Evolutionary conservation across 1,139 yeast species (phyloP).

Genomic region (Pichia sp.): DNA sequence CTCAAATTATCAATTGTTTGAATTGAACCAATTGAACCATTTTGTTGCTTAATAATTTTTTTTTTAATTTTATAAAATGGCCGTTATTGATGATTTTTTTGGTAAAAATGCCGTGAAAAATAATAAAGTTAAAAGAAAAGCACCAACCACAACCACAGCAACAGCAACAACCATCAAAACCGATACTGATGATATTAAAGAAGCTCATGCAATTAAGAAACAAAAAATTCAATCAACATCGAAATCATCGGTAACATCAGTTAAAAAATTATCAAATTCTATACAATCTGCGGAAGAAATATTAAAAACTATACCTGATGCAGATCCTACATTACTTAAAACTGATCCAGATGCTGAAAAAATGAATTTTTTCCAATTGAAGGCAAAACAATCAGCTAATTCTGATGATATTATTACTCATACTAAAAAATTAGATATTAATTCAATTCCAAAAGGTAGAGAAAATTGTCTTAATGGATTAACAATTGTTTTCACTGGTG

Average conservation of each 20-base stretch:
- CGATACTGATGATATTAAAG: no score
- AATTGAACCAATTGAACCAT: no score
- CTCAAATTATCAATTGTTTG: no score
- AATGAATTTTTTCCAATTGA: conserved; percentile 48
- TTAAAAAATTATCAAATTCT: not conserved
- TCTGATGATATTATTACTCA: no score
- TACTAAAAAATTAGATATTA: conserved; percentile 15
- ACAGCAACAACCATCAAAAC: no score
- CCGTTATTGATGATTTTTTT: conserved; percentile 16
- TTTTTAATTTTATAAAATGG: conserved; percentile 6
- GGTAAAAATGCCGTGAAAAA: conserved; percentile 12
- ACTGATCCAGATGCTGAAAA: conserved; percentile 36
- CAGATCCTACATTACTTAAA: conserved; percentile 49
- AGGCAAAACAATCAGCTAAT: conserved; percentile 29
- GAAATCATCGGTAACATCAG: no score
- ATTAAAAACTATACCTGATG: conserved; percentile 60
- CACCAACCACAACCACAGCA: not conserved
- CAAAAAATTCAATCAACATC: no score
- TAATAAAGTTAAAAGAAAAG: conserved; percentile 9
- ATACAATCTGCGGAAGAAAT: conserved; percentile 43
- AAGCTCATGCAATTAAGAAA: no score
- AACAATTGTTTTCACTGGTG: conserved; percentile 91
- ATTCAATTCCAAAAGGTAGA: conserved; percentile 59
- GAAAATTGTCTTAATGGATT: conserved; percentile 81
- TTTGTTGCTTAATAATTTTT: no score